These are phyloP conservation scores for Chlorella sp. DNA, from an alignment of 139 green algal genomes.

Conservation along the genomic window DNA sequence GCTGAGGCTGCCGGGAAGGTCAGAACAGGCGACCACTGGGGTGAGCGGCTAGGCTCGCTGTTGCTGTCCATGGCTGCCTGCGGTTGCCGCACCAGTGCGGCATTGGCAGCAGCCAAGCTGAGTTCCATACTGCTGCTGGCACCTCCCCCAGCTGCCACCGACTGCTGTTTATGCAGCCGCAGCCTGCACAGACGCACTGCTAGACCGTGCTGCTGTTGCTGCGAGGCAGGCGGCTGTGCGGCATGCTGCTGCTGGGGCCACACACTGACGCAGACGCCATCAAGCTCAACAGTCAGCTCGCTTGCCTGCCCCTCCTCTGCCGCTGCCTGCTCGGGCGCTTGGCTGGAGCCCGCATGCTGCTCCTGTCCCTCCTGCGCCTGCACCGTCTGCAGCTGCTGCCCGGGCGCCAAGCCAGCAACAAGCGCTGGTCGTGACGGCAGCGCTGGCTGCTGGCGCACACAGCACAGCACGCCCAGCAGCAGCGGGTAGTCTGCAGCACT, in stretches of 20 bases:
- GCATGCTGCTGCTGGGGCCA: neutral
- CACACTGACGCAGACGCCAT: neutral
- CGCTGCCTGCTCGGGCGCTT: neutral
- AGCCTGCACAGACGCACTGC: slow-evolving; percentile 7
- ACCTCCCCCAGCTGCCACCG: neutral
- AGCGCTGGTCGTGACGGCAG: slow-evolving; percentile 6
- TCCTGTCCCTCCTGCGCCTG: neutral
- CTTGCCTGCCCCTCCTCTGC: neutral
- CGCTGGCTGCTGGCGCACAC: slow-evolving; percentile 14
- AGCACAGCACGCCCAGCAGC: slow-evolving; percentile 15
- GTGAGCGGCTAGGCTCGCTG: neutral
- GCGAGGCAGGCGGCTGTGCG: neutral
- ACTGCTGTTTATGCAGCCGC: neutral
- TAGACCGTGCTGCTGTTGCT: neutral
- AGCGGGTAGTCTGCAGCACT: neutral
- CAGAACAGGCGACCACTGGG: neutral
- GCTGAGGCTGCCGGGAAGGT: slow-evolving; percentile 3
- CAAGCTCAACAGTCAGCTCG: neutral
- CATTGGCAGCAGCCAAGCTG: neutral
- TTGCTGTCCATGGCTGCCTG: neutral
- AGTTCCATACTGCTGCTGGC: neutral
- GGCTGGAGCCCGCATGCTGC: neutral
- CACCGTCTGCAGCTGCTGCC: neutral
- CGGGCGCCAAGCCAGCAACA: too few relatives aligned
- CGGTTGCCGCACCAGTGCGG: neutral